Evolutionary conservation across 192 early-diverging fungal genomes (phyloP).

Genomic region (Backusella westeae): DNA sequence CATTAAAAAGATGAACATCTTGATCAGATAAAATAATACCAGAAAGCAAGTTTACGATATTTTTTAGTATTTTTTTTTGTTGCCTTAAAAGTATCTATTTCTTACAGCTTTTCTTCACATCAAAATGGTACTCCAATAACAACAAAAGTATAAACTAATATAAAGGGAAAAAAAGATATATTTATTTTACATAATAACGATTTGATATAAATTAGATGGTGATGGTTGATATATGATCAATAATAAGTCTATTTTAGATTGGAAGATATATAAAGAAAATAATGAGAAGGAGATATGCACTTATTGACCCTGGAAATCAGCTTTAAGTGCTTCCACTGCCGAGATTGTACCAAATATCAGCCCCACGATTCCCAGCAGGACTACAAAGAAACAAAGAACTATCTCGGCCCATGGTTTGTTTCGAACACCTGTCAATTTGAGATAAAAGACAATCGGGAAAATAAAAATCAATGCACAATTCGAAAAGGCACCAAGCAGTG

Average conservation of each 20-base stretch:
- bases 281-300: background rate
- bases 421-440: constrained; percentile 59
- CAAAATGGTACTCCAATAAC: no score
- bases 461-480: constrained; percentile 69
- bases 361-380: constrained; percentile 26
- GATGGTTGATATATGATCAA: background rate
- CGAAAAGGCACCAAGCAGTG: constrained; percentile 69
- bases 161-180: background rate
- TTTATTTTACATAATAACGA: background rate
- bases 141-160: no score
- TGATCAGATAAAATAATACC: no score
- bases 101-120: no score
- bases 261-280: background rate
- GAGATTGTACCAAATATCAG: constrained; percentile 26
- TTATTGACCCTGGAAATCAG: constrained; percentile 17
- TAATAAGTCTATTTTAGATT: background rate
- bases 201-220: background rate
- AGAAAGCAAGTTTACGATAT: no score
- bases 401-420: constrained; percentile 19
- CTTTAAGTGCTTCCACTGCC: constrained; percentile 13
- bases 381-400: constrained; percentile 5
- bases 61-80: no score
- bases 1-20: no score
- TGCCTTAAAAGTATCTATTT: no score
- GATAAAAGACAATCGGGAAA: constrained; percentile 70